Evolutionary conservation across 2,329 filamentous ascomycete genomes (phyloP), one percentile per base, ranked within the genome.

Genomic region (Stromatinia cepivora): DNA sequence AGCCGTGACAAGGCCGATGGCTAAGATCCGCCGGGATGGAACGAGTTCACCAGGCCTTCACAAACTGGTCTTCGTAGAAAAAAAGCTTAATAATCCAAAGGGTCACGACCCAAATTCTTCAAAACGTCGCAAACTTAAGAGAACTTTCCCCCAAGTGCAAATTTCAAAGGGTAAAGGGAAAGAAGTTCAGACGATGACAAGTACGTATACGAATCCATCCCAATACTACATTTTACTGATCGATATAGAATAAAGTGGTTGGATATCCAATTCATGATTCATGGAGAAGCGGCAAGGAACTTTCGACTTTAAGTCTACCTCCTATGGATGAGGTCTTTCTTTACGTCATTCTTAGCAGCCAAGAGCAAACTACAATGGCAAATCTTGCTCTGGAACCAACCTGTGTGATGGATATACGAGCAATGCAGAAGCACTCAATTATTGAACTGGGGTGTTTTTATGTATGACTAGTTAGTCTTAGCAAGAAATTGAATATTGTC

Each of bases 201-300:
- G 66, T 25, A 28, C 6, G 61, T 39, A 50, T 22, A 7, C 7
- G 0, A 13, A 39, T 25, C 15, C 11, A 7, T 25, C n/a, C 5
- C 7, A 1, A 17, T 39, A 4, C 10, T 39, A 5, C 50, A 53
- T 31, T 54, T 39, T 52, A 25, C 34, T 65, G 25, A 69, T 20
- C 15, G 4, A 20, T 39, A 25, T 69, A 46, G 50, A 3, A 3
- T 2, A 61, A 70, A 68, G 59, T 25, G 48, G 17, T 70, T 84
- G 82, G 78, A 81, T 82, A 39, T 28, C 71, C 13, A 75, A 79
- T 63, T 92, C 67, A 83, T 83, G 8, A 75, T 79, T 42, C 13
- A 42, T 42, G 39, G 39, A 42, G 10, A 39, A 42, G 0, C 3
- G 39, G 39, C 39, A 42, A 15, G 10, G 39, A 42, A 42, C 13